A percentile compares a stretch with the other conserved stretches of the same genome.
Conservation (phyloP, 768 basidiomycete species). For the Termitomyces sp. region DNA sequence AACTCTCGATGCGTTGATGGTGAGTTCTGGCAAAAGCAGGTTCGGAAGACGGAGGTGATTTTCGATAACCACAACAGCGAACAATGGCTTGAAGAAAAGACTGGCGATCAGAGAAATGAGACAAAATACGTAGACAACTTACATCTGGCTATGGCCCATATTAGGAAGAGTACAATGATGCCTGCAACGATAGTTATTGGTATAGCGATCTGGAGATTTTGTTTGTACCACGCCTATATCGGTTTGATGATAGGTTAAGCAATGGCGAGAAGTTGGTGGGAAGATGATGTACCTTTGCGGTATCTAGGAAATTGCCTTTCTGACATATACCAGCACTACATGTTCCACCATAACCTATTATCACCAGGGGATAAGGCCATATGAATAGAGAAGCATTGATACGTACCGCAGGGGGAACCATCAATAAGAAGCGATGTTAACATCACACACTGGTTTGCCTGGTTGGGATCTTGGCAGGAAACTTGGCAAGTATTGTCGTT, state of each 20-base stretch:
- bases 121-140: constrained; percentile 12
- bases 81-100: constrained; percentile 21
- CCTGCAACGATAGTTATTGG: constrained; percentile 72
- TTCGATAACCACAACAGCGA: constrained; percentile 26
- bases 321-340: constrained; percentile 61
- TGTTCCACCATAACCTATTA: constrained; percentile 61
- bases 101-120: not conserved
- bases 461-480: constrained; percentile 69
- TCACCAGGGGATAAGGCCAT: constrained; percentile 5
- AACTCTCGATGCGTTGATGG: constrained; percentile 16
- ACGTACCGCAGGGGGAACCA: constrained; percentile 77
- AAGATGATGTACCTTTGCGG: constrained; percentile 44
- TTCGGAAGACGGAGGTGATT: constrained; percentile 3
- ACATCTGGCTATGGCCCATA: constrained; percentile 46
- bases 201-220: constrained; percentile 75
- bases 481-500: constrained; percentile 69
- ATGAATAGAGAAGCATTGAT: constrained; percentile 6
- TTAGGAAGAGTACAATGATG: constrained; percentile 50
- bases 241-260: not conserved
- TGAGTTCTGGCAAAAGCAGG: constrained; percentile 9
- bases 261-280: not conserved
- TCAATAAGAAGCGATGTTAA: constrained; percentile 69
- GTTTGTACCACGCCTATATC: constrained; percentile 61
- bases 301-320: constrained; percentile 49
- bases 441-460: constrained; percentile 55